Evolutionary conservation across 345 rosid genomes (phyloP).

Genomic region (Pugionium dolabratum): DNA sequence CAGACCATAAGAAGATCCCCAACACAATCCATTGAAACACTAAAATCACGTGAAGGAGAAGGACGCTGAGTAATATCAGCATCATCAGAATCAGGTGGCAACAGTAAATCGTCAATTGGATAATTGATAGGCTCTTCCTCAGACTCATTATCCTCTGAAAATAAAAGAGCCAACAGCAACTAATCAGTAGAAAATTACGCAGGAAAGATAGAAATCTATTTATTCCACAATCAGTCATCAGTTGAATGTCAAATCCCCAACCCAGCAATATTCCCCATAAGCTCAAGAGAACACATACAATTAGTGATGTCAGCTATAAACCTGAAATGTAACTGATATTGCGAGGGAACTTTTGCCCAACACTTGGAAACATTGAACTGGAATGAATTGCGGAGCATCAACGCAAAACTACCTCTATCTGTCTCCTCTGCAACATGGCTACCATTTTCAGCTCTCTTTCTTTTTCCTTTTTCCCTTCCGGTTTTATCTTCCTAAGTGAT

Average conservation of each 20-base stretch:
- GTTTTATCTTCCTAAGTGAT: slow-evolving; percentile 52
- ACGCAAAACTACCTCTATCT: slow-evolving; percentile 34
- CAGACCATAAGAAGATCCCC: slow-evolving; percentile 94
- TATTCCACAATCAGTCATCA: slow-evolving; percentile 16
- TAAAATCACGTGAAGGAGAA: slow-evolving; percentile 76
- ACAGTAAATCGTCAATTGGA: slow-evolving; percentile 89
- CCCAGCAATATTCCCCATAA: slow-evolving; percentile 13
- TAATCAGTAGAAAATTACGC: slow-evolving; percentile 18
- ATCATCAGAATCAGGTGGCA: slow-evolving; percentile 67
- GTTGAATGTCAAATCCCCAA: slow-evolving; percentile 2
- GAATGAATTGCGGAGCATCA: slow-evolving; percentile 23
- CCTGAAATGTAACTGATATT: slow-evolving; percentile 8
- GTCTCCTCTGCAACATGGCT: slow-evolving; percentile 43
- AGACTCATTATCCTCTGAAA: slow-evolving; percentile 51
- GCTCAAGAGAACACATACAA: slow-evolving; percentile 14
- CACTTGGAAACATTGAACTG: not conserved
- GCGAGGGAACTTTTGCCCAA: slow-evolving; percentile 11
- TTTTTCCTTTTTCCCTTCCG: slow-evolving; percentile 53
- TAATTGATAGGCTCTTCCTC: slow-evolving; percentile 58
- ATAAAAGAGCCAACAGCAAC: slow-evolving; percentile 26
- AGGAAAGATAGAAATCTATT: slow-evolving; percentile 8
- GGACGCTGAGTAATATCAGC: slow-evolving; percentile 73
- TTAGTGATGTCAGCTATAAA: slow-evolving; percentile 13
- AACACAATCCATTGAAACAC: slow-evolving; percentile 67
- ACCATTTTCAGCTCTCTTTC: slow-evolving; percentile 58